Conservation (phyloP, 257 asterid genomes). For the Solanum clarkiae region DNA sequence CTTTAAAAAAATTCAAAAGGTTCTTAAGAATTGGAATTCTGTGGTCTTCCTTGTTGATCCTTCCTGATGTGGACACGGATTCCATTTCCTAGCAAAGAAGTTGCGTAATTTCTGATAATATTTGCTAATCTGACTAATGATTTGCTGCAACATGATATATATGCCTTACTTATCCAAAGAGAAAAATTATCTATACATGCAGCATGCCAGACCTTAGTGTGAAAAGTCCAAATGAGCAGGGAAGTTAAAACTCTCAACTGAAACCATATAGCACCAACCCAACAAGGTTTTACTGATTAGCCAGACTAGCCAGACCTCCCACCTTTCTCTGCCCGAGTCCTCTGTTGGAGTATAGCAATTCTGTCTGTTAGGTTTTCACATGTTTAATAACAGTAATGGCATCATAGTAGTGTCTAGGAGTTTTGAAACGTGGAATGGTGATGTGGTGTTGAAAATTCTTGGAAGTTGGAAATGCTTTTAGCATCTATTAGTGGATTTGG, state of each 20-base stretch:
- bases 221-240: background rate
- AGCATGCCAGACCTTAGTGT: background rate
- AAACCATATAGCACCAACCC: background rate
- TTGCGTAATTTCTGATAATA: background rate
- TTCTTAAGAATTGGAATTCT: background rate
- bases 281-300: background rate
- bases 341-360: background rate
- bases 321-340: background rate
- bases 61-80: background rate
- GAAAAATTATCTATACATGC: background rate
- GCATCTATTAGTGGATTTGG: background rate
- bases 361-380: background rate
- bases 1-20: background rate
- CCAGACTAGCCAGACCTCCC: background rate
- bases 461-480: background rate
- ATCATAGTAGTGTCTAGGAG: background rate
- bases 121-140: background rate
- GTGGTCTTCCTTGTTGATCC: background rate
- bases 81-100: background rate
- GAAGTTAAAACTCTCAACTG: background rate
- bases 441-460: background rate
- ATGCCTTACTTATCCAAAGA: no score
- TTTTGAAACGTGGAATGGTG: background rate
- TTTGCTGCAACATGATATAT: background rate
- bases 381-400: background rate